Evolutionary conservation across 495 filamentous ascomycete species (phyloP).

Genomic region (Aspergillus biplanus): DNA sequence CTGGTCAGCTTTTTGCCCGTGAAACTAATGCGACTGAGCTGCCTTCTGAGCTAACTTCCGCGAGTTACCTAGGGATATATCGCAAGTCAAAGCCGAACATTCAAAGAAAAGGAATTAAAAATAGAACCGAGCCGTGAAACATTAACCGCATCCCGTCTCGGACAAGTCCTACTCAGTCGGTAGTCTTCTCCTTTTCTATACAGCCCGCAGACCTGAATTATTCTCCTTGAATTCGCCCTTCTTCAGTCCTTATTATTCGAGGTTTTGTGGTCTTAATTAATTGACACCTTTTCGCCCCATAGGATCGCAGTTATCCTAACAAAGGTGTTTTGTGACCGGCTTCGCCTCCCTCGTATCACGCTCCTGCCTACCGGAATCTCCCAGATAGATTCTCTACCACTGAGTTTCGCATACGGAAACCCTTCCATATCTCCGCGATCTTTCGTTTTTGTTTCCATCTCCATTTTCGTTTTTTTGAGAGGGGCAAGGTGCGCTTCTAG

Average conservation of each 20-base stretch:
- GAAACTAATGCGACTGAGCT: background rate
- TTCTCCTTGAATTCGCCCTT: slow-evolving; percentile 3
- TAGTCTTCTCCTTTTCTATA: slow-evolving; percentile 17
- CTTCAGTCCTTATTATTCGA: background rate
- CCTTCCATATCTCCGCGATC: slow-evolving; percentile 2
- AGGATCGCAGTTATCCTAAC: background rate
- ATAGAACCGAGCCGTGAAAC: slow-evolving; percentile 27
- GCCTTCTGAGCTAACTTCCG: slow-evolving; percentile 4
- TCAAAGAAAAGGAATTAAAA: slow-evolving; percentile 14
- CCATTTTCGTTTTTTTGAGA: too few relatives aligned
- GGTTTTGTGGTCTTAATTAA: background rate
- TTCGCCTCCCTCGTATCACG: background rate
- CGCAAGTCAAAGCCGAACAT: slow-evolving; percentile 5
- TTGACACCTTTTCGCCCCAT: slow-evolving; percentile 8
- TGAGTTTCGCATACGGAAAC: background rate
- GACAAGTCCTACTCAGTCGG: slow-evolving; percentile 8
- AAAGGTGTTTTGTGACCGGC: background rate
- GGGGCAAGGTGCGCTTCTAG: slow-evolving; percentile 3
- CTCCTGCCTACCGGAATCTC: background rate
- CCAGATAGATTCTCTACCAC: background rate
- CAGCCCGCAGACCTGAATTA: background rate
- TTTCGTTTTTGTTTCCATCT: background rate
- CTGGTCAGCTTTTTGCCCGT: slow-evolving; percentile 4
- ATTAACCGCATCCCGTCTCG: slow-evolving; percentile 10
- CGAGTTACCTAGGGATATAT: background rate